Evolutionary conservation across 2,329 filamentous ascomycete genomes (phyloP).

Genomic region (Lecanosticta acicola): DNA sequence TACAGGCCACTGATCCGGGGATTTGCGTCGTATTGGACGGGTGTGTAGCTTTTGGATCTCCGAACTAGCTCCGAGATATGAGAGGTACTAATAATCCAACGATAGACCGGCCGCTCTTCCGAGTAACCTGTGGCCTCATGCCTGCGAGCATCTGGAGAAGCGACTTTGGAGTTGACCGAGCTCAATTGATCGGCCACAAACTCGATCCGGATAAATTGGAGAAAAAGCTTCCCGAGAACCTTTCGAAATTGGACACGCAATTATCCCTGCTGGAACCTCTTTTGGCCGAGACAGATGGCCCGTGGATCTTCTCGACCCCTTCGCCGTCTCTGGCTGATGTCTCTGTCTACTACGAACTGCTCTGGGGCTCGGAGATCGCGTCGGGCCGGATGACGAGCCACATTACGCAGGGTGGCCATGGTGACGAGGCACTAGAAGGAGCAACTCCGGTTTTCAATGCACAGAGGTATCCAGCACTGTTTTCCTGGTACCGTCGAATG

Average conservation of each 20-base stretch:
- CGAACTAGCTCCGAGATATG: no score
- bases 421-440: slow-evolving; percentile 23
- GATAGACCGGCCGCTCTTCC: slow-evolving; percentile 35
- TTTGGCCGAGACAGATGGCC: slow-evolving; percentile 25
- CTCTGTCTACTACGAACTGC: slow-evolving; percentile 35
- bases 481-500: slow-evolving; percentile 34
- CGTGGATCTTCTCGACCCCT: slow-evolving; percentile 34
- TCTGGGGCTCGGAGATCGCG: slow-evolving; percentile 38
- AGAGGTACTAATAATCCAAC: no score
- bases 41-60: no score
- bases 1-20: slow-evolving; percentile 36
- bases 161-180: slow-evolving; percentile 37
- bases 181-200: slow-evolving; percentile 36
- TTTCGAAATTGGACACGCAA: slow-evolving; percentile 35
- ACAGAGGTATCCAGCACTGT: slow-evolving; percentile 34
- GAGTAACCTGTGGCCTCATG: slow-evolving; percentile 38
- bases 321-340: slow-evolving; percentile 36
- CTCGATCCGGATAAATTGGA: slow-evolving; percentile 36
- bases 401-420: slow-evolving; percentile 32
- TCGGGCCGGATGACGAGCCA: slow-evolving; percentile 32
- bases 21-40: slow-evolving; percentile 38
- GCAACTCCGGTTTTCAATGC: slow-evolving; percentile 33
- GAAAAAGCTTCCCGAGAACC: slow-evolving; percentile 36
- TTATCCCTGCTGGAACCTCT: slow-evolving; percentile 35
- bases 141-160: slow-evolving; percentile 37